These are phyloP conservation scores for Kodamaea kaohsiungensis DNA, from an alignment of 805 yeast species.

Conservation along the genomic window DNA sequence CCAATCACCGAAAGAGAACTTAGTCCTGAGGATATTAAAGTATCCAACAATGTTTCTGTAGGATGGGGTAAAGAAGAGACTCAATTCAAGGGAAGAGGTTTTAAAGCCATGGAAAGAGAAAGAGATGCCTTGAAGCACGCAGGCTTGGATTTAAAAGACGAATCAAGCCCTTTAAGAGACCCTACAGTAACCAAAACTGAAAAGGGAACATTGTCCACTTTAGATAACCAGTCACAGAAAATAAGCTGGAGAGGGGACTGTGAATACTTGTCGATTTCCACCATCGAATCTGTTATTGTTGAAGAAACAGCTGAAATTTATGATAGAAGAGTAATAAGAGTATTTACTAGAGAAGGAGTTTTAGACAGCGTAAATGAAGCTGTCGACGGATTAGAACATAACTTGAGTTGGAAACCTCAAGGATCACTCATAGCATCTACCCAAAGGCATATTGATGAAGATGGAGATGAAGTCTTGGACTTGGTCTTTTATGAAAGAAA, in stretches of 20 bases:
- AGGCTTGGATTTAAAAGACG: constrained; percentile 65
- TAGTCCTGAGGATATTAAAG: constrained; percentile 58
- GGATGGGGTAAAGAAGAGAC: constrained; percentile 99
- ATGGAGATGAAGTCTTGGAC: constrained; percentile 47
- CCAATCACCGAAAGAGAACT: constrained; percentile 68
- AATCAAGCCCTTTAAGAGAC: constrained; percentile 64
- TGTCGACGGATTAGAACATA: constrained; percentile 74
- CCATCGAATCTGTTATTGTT: constrained; percentile 52
- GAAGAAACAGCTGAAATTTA: constrained; percentile 38
- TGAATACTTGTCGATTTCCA: constrained; percentile 70
- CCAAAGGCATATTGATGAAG: constrained; percentile 61
- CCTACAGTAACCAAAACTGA: constrained; percentile 85
- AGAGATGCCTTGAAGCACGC: constrained; percentile 57
- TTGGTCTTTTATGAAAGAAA: constrained; percentile 88
- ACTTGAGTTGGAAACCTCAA: constrained; percentile 85
- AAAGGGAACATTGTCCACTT: constrained; percentile 57
- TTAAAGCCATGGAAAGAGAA: constrained; percentile 72
- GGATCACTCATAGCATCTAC: constrained; percentile 85
- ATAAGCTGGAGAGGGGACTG: constrained; percentile 98
- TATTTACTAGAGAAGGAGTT: constrained; percentile 75
- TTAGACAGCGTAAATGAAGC: constrained; percentile 87
- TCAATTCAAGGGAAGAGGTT: constrained; percentile 94
- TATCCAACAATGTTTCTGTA: constrained; percentile 84
- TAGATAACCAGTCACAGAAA: constrained; percentile 49
- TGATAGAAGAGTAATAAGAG: constrained; percentile 76